phyloP scores from a whole-genome alignment of 179 eudicot species.

The Silene coronaria region DNA sequence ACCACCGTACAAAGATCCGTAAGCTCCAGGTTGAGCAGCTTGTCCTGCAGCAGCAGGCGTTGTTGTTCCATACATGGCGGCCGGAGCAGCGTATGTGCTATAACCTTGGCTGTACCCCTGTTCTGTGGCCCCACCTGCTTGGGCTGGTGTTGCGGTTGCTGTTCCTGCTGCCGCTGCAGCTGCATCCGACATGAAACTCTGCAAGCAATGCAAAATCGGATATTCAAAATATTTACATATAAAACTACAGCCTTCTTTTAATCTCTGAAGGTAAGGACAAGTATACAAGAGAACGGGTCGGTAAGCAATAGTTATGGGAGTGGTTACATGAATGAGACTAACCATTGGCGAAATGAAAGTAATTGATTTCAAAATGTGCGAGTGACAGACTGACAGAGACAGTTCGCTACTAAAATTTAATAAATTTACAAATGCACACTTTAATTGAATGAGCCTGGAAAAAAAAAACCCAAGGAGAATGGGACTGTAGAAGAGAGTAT shows the following conservation, averaged over 20 bases:
- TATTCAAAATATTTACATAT: background rate
- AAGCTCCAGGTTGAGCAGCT: slow-evolving; percentile 43
- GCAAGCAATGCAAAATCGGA: slow-evolving; percentile 9
- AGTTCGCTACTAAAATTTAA: background rate
- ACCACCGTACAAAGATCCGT: slow-evolving; percentile 38
- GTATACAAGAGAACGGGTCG: background rate
- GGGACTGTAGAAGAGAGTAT: background rate
- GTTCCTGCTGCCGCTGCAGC: background rate
- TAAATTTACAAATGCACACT: background rate
- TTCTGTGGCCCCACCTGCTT: slow-evolving; percentile 28
- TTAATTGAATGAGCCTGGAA: background rate
- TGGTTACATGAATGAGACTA: background rate
- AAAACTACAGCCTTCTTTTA: background rate
- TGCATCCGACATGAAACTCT: slow-evolving; percentile 48
- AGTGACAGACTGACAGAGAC: background rate
- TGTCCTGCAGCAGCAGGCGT: slow-evolving; percentile 31
- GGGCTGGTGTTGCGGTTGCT: slow-evolving; percentile 17
- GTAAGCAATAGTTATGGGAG: background rate
- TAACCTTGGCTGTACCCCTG: slow-evolving; percentile 41
- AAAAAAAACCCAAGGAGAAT: background rate
- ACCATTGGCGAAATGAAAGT: background rate
- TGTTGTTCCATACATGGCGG: slow-evolving; percentile 31
- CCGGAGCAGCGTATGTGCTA: slow-evolving; percentile 36
- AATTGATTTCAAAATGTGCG: background rate
- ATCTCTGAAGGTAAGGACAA: background rate